Evolutionary conservation across 176 grass and related monocot genomes (phyloP), one percentile per base, ranked within the genome.

Genomic region (Oryza meyeriana): DNA sequence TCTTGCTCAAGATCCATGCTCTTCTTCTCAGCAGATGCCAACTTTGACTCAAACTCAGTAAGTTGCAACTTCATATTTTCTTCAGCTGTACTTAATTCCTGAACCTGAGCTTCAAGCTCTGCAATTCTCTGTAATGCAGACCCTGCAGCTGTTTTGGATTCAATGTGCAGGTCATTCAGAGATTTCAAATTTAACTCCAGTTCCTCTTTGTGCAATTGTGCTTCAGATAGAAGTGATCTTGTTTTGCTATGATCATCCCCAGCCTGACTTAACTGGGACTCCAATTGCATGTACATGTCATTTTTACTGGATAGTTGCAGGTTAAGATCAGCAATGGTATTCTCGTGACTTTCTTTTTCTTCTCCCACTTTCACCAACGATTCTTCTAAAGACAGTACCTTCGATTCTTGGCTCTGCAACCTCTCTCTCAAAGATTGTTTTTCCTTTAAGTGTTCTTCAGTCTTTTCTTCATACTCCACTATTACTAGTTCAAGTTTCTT

Each of bases 1-100:
- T 95, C 88, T 86, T 93, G 79, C 77, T 95, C 93, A 70, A 99
- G 74, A 61, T 95, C 88, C 28, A 63, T 84, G 33, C 66, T 83
- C 71, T 74, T 89, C 62, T 86, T 88, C 64, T 91, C 91, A 52
- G 87, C 31, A 88, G 85, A 91, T 90, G 61, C 57, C 66, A 93
- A 72, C 66, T 89, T 95, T 61, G 87, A 84, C 27, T 93, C 88
- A 63, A 88, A 86, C 42, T 93, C 85, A 5, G 45, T 87, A 68
- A 91, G 75, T 47, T 93, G 89, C 29, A 87, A 31, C 50, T 87
- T 94, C 71, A 80, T 67, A 74, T 39, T 81, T 68, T 93, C 59
- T 85, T 89, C 89, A 47, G 92, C 79, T 85, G 59, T 64, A 89
- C 35, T 80, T 87, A 81, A 85, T 83, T 88, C 84, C 69, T 87